Evolutionary conservation across 2,329 filamentous ascomycete genomes (phyloP).

Genomic region (Aspergillus sp.): DNA sequence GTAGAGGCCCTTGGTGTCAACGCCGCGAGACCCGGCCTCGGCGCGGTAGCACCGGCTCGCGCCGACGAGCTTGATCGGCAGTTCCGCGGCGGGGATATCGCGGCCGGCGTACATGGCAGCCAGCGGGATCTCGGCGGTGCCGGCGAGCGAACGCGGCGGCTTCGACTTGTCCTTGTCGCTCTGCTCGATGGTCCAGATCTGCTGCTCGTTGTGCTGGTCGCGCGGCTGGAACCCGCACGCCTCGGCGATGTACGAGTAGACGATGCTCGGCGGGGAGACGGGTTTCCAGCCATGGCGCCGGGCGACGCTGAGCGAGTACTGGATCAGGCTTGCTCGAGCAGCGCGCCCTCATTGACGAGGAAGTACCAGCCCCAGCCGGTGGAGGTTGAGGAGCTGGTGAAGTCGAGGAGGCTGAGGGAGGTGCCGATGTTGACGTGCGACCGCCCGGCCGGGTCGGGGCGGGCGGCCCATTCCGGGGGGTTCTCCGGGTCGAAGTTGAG

Average conservation of each 20-base stretch:
- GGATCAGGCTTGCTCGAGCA: slow-evolving; percentile 92
- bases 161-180: slow-evolving; percentile 53
- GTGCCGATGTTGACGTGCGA: slow-evolving; percentile 82
- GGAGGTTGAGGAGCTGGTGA: slow-evolving; percentile 67
- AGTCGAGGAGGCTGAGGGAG: slow-evolving; percentile 84
- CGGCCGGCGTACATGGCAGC: slow-evolving; percentile 78
- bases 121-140: slow-evolving; percentile 89
- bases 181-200: slow-evolving; percentile 74
- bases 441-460: slow-evolving; percentile 27
- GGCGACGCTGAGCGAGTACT: slow-evolving; percentile 70
- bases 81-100: slow-evolving; percentile 52
- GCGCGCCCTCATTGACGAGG: slow-evolving; percentile 78
- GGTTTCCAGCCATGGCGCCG: slow-evolving; percentile 66
- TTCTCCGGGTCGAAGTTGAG: slow-evolving; percentile 61
- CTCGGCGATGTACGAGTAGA: slow-evolving; percentile 81
- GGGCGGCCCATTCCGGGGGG: slow-evolving; percentile 23
- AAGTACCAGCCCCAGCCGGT: slow-evolving; percentile 98
- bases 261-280: slow-evolving; percentile 76
- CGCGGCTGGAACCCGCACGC: slow-evolving; percentile 93
- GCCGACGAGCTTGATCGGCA: slow-evolving; percentile 73
- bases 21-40: slow-evolving; percentile 81
- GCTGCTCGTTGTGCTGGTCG: slow-evolving; percentile 81
- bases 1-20: slow-evolving; percentile 88
- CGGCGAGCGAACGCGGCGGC: slow-evolving; percentile 67
- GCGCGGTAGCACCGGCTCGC: slow-evolving; percentile 90